Percentiles rank a stretch among this genome's conserved stretches.
Conservation (phyloP, 2,329 filamentous ascomycete genomes). For the Reticulascus tulasneorum region DNA sequence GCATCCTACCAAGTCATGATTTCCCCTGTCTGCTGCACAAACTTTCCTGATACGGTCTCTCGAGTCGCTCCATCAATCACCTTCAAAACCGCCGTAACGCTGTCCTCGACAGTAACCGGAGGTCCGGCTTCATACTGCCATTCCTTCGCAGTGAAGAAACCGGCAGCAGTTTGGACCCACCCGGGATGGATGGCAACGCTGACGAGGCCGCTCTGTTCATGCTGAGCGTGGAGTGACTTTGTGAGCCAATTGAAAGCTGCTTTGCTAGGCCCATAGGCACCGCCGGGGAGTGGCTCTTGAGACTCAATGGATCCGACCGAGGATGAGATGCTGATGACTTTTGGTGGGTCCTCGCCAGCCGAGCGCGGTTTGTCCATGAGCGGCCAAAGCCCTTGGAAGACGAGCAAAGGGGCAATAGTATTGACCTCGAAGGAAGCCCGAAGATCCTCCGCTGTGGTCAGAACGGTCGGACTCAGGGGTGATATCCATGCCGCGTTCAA, state of each 20-base stretch:
- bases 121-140: conserved; percentile 23
- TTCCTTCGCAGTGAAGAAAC: conserved; percentile 23
- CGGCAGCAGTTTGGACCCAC: conserved; percentile 29
- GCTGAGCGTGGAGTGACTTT: conserved; percentile 23
- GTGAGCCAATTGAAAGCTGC: conserved; percentile 30
- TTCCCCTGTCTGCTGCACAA: conserved; percentile 25
- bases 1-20: conserved; percentile 23
- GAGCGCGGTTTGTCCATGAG: conserved; percentile 27
- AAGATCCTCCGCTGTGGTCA: conserved; percentile 28
- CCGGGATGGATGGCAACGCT: conserved; percentile 33
- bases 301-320: conserved; percentile 28
- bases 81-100: conserved; percentile 25
- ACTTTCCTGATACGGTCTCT: conserved; percentile 27
- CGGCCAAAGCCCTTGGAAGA: conserved; percentile 30
- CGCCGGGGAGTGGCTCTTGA: conserved; percentile 26
- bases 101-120: conserved; percentile 25
- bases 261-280: conserved; percentile 31
- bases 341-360: conserved; percentile 15
- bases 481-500: conserved; percentile 44
- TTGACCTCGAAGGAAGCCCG: conserved; percentile 40
- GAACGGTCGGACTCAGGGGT: conserved; percentile 21
- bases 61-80: conserved; percentile 31
- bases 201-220: conserved; percentile 17
- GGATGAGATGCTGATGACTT: conserved; percentile 32
- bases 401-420: conserved; percentile 31